Percentiles rank a stretch among this genome's conserved stretches.
Conservation (phyloP, 2,329 filamentous ascomycete species). For the Alternaria burnsii region DNA sequence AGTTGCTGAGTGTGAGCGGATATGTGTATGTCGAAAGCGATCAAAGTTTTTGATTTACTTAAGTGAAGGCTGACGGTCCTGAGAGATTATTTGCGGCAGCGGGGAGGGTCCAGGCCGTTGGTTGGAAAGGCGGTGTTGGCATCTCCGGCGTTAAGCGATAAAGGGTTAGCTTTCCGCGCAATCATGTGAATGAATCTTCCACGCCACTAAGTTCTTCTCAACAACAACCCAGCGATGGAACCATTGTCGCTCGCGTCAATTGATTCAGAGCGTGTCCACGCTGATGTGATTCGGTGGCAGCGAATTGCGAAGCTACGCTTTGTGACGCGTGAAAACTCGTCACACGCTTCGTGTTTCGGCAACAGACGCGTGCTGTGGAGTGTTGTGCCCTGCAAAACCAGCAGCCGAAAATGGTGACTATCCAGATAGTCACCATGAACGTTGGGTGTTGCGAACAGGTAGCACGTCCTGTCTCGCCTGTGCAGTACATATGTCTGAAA, state of each 20-base stretch:
- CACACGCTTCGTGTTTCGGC: neutral
- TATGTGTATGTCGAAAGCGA: conserved; percentile 14
- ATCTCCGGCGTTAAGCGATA: conserved; percentile 16
- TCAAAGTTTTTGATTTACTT: conserved; percentile 16
- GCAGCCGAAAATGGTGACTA: neutral
- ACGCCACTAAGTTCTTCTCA: neutral
- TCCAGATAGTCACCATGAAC: neutral
- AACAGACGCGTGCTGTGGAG: neutral
- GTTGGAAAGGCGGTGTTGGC: conserved; percentile 18
- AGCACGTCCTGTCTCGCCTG: neutral
- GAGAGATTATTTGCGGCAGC: conserved; percentile 39
- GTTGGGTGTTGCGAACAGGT: neutral
- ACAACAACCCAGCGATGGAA: neutral
- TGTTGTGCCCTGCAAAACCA: neutral
- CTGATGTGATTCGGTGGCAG: neutral
- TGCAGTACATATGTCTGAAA: neutral
- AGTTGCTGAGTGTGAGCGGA: conserved; percentile 23
- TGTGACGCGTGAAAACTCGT: neutral
- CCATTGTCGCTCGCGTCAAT: neutral
- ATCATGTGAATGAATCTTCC: conserved; percentile 20
- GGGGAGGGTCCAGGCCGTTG: conserved; percentile 32
- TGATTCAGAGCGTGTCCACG: neutral
- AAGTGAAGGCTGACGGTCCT: conserved; percentile 18
- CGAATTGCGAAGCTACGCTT: neutral
- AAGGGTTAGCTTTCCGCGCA: conserved; percentile 23